Conservation (phyloP, 331 rosid genomes). For the Phaseolus coccineus region DNA sequence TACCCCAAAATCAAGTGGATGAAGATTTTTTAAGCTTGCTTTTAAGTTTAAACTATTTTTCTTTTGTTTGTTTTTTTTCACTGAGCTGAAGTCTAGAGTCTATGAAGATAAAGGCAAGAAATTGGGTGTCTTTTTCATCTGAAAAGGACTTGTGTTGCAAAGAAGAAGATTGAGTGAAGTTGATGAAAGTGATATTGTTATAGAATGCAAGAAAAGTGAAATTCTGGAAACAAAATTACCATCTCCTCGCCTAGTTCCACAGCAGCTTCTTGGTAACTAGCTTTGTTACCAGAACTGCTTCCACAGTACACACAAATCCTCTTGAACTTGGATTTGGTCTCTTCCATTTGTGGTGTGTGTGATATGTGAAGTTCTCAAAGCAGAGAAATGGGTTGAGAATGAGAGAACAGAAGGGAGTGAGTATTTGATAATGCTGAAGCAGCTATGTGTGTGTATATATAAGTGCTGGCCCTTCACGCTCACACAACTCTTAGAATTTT, state of each 20-base stretch:
- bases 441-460: not conserved
- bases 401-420: conserved; percentile 38
- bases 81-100: not conserved
- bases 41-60: not conserved
- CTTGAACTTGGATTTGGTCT: conserved; percentile 77
- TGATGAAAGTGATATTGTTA: conserved; percentile 7
- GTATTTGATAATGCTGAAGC: conserved; percentile 10
- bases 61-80: not conserved
- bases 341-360: conserved; percentile 62
- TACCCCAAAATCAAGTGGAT: not conserved
- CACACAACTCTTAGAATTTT: not conserved
- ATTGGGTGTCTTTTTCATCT: not conserved
- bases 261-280: conserved; percentile 95
- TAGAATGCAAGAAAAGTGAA: not conserved
- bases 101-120: not conserved
- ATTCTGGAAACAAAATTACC: conserved; percentile 50
- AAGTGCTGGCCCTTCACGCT: not conserved
- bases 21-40: not conserved
- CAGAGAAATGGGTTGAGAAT: not conserved
- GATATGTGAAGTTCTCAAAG: not conserved
- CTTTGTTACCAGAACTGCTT: conserved; percentile 94
- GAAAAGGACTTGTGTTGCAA: not conserved
- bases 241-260: conserved; percentile 86
- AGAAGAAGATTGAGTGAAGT: not conserved
- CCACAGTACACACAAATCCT: conserved; percentile 98